These are phyloP conservation scores for Didymella pomorum DNA, from an alignment of 2,329 filamentous ascomycete species.

Conservation along the genomic window DNA sequence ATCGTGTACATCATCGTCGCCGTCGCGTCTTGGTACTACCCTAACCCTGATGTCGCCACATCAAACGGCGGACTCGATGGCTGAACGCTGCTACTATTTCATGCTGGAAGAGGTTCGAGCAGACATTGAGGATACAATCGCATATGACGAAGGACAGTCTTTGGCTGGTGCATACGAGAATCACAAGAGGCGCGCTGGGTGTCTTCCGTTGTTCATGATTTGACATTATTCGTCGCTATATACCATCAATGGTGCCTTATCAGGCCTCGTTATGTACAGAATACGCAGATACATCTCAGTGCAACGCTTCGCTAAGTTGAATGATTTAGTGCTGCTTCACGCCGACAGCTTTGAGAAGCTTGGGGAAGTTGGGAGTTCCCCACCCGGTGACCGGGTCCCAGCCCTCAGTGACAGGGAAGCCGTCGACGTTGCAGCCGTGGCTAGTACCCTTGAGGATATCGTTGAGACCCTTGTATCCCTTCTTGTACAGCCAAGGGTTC, in stretches of 20 bases:
- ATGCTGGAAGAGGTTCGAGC: too few species aligned
- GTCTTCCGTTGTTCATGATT: constrained; percentile 12
- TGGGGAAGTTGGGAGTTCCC: constrained; percentile 44
- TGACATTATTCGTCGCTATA: constrained; percentile 21
- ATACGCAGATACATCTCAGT: not conserved
- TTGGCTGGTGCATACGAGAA: too few species aligned
- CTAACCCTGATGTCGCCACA: constrained; percentile 55
- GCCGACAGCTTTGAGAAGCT: constrained; percentile 38
- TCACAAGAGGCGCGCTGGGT: too few species aligned
- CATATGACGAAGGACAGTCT: too few species aligned
- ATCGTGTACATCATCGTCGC: constrained; percentile 71
- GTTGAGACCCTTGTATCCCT: constrained; percentile 58
- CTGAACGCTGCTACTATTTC: too few species aligned
- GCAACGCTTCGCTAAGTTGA: not conserved
- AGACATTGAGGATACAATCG: too few species aligned
- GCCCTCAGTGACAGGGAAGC: constrained; percentile 46
- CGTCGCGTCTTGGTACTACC: constrained; percentile 68
- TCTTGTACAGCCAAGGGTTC: constrained; percentile 67
- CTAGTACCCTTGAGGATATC: constrained; percentile 55
- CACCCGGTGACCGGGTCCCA: constrained; percentile 52
- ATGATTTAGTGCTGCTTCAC: constrained; percentile 21
- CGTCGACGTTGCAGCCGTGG: constrained; percentile 51
- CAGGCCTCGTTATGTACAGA: constrained; percentile 10
- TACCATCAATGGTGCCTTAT: not conserved
- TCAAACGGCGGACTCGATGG: constrained; percentile 34